Base-by-base conservation (phyloP, 2,329 filamentous ascomycete genomes). In the Arachnopeziza araneosa region DNA sequence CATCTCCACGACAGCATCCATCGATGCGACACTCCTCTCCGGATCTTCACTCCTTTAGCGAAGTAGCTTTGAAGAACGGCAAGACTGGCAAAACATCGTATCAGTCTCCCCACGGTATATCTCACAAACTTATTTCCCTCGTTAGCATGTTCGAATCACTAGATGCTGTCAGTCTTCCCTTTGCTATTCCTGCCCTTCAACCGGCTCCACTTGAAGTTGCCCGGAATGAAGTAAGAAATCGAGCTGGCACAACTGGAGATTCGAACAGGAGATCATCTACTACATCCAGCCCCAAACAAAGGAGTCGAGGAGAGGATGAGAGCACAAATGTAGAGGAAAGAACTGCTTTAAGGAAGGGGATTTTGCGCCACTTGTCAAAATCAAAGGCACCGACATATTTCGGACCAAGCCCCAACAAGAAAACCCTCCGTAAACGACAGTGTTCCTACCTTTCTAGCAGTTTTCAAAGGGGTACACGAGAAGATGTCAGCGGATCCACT, bases 141-240 rank as follows among this genome's bases (percentile, higher is more conserved):
- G 63, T 72, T 50, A 65, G 62, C 17, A 69, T 63, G 49, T 72
- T 72, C 54, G 70, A 72, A 63, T 63, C 61, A 8, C 63, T 71
- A 8, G 69, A 71, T 60, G 60, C 66, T 2, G 9, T 67, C 2
- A 68, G 65, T 60, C 54, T 67, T 12, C 65, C 66, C 3, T 51
- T 63, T 19, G 17, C 36, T 44, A 44, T 55, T 9, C 26, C 50
- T 14, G 50, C 60, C 10, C 61, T 68, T n/a, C 63, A 64, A 32
- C 64, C 66, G 1, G 62, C 65, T 22, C 67, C 64, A 12, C 52
- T 67, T 1, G 58, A 66, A 2, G 49, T 63, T 5, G 57, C 59
- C 6, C 60, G 56, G 7, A 61, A 59, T 2, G 57, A 59, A 0
- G 44, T 59, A 3, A 57, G 24, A 52, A 54, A 52, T 1, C 59